phyloP scores from a whole-genome alignment of 1,284 basidiomycete genomes.

The Puccinia coronata region DNA sequence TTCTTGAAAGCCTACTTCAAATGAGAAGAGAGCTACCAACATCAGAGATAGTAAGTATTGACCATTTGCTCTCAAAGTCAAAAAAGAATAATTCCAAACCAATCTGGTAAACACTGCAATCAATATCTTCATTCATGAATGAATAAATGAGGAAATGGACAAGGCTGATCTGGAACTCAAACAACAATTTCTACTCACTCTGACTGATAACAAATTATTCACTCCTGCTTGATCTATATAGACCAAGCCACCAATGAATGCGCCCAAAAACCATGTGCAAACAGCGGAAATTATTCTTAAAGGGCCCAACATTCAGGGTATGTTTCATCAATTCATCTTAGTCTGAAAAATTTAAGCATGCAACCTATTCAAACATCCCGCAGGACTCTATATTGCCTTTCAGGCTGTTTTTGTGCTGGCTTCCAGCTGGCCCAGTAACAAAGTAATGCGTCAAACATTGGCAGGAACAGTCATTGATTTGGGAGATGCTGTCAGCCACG shows the following conservation, averaged over 20 bases:
- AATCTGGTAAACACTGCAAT: no score
- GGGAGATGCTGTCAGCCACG: conserved; percentile 97
- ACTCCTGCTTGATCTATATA: conserved; percentile 58
- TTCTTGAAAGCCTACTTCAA: no score
- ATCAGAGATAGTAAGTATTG: no score
- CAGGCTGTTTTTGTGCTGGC: conserved; percentile 99
- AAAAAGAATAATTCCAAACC: no score
- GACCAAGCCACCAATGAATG: conserved; percentile 98
- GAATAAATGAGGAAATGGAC: no score
- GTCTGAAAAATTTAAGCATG: not conserved
- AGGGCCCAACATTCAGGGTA: conserved; percentile 87
- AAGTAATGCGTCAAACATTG: conserved; percentile 85
- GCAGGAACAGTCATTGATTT: conserved; percentile 97
- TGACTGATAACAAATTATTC: not conserved
- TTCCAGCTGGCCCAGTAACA: conserved; percentile 93
- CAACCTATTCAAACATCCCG: not conserved
- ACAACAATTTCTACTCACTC: no score
- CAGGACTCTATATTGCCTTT: conserved; percentile 94
- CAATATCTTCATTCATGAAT: no score
- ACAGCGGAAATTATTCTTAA: conserved; percentile 99
- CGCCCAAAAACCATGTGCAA: conserved; percentile 97
- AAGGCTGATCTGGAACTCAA: no score
- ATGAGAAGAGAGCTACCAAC: no score
- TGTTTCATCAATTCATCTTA: not conserved
- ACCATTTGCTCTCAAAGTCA: no score